A percentile compares a stretch with the other conserved stretches of the same genome.
Conservation (phyloP, 805 yeast genomes). For the Candida tibetensis region DNA sequence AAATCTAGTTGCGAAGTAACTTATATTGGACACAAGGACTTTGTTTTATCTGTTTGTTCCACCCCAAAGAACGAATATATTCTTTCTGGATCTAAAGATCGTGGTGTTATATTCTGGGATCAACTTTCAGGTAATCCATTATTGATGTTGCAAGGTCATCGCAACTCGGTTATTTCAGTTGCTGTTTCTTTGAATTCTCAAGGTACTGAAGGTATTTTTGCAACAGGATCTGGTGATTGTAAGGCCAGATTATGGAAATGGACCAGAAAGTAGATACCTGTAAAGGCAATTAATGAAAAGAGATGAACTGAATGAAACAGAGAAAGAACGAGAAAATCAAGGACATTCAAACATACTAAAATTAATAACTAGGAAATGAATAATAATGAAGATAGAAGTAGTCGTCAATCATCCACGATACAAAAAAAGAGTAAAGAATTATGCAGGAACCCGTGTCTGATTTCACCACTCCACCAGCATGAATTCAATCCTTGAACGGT, state of each 20-base stretch:
- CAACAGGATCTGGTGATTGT: constrained; percentile 97
- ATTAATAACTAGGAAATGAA: too few species aligned
- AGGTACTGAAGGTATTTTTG: constrained; percentile 79
- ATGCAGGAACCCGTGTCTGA: too few species aligned
- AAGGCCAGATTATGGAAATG: constrained; percentile 96
- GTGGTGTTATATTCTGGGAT: constrained; percentile 97
- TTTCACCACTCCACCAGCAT: too few species aligned
- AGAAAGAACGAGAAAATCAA: background rate
- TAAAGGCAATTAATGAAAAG: too few species aligned
- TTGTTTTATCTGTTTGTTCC: constrained; percentile 88
- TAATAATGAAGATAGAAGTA: too few species aligned
- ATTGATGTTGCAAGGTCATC: constrained; percentile 94
- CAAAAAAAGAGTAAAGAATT: too few species aligned
- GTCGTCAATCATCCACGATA: too few species aligned
- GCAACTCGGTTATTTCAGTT: constrained; percentile 92
- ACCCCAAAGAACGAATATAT: constrained; percentile 92
- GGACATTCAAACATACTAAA: too few species aligned
- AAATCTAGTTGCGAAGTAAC: constrained; percentile 80
- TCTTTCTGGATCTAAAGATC: constrained; percentile 91
- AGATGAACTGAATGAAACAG: background rate
- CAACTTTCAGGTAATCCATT: constrained; percentile 86
- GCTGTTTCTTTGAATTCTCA: constrained; percentile 81
- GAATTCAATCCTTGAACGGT: too few species aligned
- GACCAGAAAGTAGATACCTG: constrained; percentile 44
- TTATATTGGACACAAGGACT: constrained; percentile 93